Conservation (phyloP, 192 early-diverging fungal species). For the Coemansia sp. region DNA sequence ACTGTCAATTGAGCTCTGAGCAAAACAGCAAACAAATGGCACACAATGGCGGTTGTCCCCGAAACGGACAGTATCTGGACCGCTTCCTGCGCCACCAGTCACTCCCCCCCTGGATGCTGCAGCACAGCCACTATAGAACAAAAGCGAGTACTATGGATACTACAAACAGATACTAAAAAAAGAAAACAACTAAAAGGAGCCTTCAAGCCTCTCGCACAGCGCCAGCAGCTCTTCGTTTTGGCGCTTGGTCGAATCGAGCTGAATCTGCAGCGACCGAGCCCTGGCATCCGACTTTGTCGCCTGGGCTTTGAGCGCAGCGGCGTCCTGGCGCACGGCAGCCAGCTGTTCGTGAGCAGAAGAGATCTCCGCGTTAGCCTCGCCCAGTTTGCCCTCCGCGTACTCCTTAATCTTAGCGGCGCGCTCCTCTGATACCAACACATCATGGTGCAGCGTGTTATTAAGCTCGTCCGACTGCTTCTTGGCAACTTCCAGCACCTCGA, state of each 20-base stretch:
- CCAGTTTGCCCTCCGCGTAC: slow-evolving; percentile 31
- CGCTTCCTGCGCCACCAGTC: background rate
- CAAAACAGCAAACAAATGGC: background rate
- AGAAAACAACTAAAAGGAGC: background rate
- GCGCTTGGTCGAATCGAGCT: slow-evolving; percentile 38
- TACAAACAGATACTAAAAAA: background rate
- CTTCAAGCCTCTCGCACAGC: slow-evolving; percentile 14
- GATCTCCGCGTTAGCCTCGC: slow-evolving; percentile 29
- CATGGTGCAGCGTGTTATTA: slow-evolving; percentile 17
- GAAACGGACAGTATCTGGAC: background rate
- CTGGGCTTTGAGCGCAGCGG: slow-evolving; percentile 13
- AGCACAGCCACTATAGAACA: background rate
- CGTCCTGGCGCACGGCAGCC: slow-evolving; percentile 15
- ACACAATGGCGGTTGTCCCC: background rate
- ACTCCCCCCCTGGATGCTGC: background rate
- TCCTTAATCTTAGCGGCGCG: slow-evolving; percentile 29
- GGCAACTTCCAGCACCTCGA: slow-evolving; percentile 15
- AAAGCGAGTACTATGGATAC: background rate
- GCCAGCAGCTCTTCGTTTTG: slow-evolving; percentile 48
- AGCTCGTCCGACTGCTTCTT: slow-evolving; percentile 26
- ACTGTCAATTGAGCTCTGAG: background rate
- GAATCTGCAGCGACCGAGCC: slow-evolving; percentile 31
- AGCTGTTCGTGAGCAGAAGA: slow-evolving; percentile 19
- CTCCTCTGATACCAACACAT: slow-evolving; percentile 38
- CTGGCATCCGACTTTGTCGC: slow-evolving; percentile 23